These are phyloP conservation scores for Zasmidium angulare DNA, from an alignment of 2,329 filamentous ascomycete genomes.

Conservation along the genomic window DNA sequence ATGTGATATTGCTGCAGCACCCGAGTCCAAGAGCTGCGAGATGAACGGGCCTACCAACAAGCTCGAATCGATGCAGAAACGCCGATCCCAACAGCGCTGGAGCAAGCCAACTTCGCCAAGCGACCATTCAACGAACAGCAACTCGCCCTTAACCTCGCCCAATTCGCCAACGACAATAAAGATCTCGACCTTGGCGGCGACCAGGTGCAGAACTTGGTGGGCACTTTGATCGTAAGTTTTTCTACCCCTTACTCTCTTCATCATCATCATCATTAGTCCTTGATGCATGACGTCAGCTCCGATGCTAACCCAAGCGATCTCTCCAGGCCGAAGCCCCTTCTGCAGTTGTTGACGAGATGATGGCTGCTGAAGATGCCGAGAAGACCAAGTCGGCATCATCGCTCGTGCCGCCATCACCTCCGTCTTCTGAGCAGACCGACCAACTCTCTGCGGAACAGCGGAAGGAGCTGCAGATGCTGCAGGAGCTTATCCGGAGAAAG, in stretches of 20 bases:
- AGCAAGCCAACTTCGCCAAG: conserved; percentile 42
- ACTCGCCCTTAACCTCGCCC: conserved; percentile 63
- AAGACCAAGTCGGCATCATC: conserved; percentile 24
- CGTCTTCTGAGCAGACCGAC: conserved; percentile 34
- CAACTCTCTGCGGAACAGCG: conserved; percentile 36
- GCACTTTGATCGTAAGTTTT: conserved; percentile 62
- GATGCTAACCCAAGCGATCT: conserved; percentile 27
- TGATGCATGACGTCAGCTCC: conserved; percentile 23
- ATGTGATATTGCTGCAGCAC: conserved; percentile 18
- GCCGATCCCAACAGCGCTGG: conserved; percentile 20
- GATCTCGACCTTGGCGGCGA: conserved; percentile 50
- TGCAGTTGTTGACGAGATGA: conserved; percentile 42
- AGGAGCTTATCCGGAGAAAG: conserved; percentile 37
- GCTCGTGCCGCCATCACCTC: conserved; percentile 28
- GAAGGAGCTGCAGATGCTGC: conserved; percentile 34
- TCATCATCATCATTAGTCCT: too few species aligned
- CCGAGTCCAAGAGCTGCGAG: conserved; percentile 25
- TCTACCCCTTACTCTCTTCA: conserved; percentile 19
- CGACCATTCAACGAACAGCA: conserved; percentile 63
- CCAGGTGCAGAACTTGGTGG: conserved; percentile 53
- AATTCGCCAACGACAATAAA: conserved; percentile 53
- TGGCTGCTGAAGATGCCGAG: conserved; percentile 31
- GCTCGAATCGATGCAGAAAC: conserved; percentile 9
- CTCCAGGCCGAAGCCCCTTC: conserved; percentile 43
- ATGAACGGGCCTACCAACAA: conserved; percentile 19